Evolutionary conservation across 371 early-diverging fungal genomes (phyloP), one percentile per base, ranked within the genome.

Genomic region (Rhizopus delemar): DNA sequence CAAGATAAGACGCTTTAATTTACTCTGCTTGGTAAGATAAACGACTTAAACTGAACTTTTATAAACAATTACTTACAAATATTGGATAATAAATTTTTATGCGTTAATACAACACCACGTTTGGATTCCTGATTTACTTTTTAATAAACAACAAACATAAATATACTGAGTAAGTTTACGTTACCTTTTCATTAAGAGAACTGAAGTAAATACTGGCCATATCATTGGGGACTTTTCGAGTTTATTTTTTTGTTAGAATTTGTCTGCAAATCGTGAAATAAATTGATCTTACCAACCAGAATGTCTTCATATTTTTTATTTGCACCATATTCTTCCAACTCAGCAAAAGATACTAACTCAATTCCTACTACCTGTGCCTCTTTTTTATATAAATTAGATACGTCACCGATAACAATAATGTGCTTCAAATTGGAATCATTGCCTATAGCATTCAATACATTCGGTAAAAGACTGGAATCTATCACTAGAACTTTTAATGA

Each of bases 101-200:
- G 83, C 9, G 78, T 77, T 51, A 83, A 56, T 3, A 79, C 67
- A 51, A 73, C 69, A 46, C 81, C 83, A 36, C 57, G 52, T 32
- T 73, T 71, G 8, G 63, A 49, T 28, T 65, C 58, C 60, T 63
- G 31, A 1, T 31, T 50, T 9, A 13, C 41, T 11, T 7, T 9
- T 39, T 13, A 8, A 33, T n/a, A 62, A 22, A 22, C 22, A 22
- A 22, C 22, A 22, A 22, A 22, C 22, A 22, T 22, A 2, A 22
- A 22, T 34, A 22, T 2, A 48, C 12, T 5, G 8, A 29, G 28
- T 48, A 5, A 7, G 9, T 2, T 29, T 22, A 9, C 22, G 31
- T 35, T 50, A 64, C 65, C 49, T 59, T 46, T 52, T 12, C 51
- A 32, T n/a, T 39, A 9, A 56, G 41, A 6, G 65, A 60, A n/a